phyloP scores from a whole-genome alignment of 2,329 filamentous ascomycete genomes.

The Arthrobotrys entomopaga region DNA sequence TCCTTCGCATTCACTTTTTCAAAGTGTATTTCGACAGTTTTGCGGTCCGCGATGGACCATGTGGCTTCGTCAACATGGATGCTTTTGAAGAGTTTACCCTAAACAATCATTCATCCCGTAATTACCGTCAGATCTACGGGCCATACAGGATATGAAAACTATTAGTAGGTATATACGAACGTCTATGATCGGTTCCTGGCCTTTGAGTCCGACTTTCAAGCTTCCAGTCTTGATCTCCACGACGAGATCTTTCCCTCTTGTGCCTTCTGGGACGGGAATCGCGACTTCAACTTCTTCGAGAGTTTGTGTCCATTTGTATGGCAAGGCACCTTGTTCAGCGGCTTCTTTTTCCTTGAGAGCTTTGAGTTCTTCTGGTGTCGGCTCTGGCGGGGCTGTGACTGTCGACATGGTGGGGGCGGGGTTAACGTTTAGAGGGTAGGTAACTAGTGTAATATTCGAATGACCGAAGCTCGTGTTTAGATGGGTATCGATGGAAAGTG shows the following conservation, averaged over 20 bases:
- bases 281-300: slow-evolving; percentile 87
- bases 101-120: slow-evolving; percentile 20
- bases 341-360: slow-evolving; percentile 76
- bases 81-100: slow-evolving; percentile 86
- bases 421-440: not conserved
- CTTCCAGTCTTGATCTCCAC: slow-evolving; percentile 83
- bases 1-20: slow-evolving; percentile 97
- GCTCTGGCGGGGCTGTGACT: slow-evolving; percentile 48
- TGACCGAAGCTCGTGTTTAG: too few relatives aligned
- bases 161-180: slow-evolving; percentile 45
- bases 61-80: slow-evolving; percentile 87
- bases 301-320: slow-evolving; percentile 97
- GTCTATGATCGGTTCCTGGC: slow-evolving; percentile 75
- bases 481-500: too few relatives aligned
- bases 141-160: not conserved
- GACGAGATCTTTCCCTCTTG: slow-evolving; percentile 84
- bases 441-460: too few relatives aligned
- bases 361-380: slow-evolving; percentile 61
- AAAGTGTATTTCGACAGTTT: slow-evolving; percentile 80
- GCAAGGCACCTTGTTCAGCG: slow-evolving; percentile 87
- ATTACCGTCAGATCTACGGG: not conserved
- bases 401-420: slow-evolving; percentile 50
- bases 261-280: slow-evolving; percentile 79
- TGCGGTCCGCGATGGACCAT: slow-evolving; percentile 88
- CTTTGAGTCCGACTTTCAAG: slow-evolving; percentile 84